Evolutionary conservation across 164 flowering plant genomes (phyloP).

Genomic region (Liriodendron chinense): DNA sequence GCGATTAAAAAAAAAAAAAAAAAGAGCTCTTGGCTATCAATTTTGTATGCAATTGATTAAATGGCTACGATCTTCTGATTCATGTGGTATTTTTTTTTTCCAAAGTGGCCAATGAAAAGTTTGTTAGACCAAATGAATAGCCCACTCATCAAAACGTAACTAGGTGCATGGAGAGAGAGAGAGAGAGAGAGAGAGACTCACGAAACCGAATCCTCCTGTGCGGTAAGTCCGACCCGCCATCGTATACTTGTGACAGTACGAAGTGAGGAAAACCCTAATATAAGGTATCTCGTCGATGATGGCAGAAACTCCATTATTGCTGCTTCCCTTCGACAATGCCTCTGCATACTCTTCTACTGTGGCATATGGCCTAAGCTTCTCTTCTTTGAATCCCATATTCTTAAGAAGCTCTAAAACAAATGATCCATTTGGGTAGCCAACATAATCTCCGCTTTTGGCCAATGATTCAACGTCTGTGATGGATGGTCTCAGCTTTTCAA

Average conservation of each 20-base stretch:
- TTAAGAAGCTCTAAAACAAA: constrained; percentile 11
- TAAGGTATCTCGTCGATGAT: constrained; percentile 42
- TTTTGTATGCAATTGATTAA: too few relatives aligned
- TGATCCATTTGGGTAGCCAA: constrained; percentile 23
- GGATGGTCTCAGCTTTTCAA: constrained; percentile 4
- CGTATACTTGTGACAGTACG: background rate
- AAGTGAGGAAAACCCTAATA: constrained; percentile 24
- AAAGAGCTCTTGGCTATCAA: too few relatives aligned
- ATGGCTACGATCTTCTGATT: too few relatives aligned
- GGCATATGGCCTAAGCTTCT: constrained; percentile 8
- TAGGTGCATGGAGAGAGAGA: background rate
- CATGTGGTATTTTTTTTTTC: too few relatives aligned
- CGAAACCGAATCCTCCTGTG: constrained; percentile 47
- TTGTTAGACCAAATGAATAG: too few relatives aligned
- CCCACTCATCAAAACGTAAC: background rate
- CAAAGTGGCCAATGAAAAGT: too few relatives aligned
- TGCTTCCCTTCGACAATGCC: constrained; percentile 26
- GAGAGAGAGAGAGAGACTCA: constrained; percentile 21
- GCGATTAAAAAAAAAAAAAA: too few relatives aligned
- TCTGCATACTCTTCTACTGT: constrained; percentile 6
- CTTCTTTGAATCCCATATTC: constrained; percentile 1
- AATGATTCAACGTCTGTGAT: constrained; percentile 1
- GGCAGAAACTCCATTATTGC: constrained; percentile 47
- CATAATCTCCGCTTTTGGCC: constrained; percentile 6
- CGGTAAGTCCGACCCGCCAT: constrained; percentile 23